phyloP scores from a whole-genome alignment of 2,329 filamentous ascomycete genomes.

The Endocalyx cinctus region DNA sequence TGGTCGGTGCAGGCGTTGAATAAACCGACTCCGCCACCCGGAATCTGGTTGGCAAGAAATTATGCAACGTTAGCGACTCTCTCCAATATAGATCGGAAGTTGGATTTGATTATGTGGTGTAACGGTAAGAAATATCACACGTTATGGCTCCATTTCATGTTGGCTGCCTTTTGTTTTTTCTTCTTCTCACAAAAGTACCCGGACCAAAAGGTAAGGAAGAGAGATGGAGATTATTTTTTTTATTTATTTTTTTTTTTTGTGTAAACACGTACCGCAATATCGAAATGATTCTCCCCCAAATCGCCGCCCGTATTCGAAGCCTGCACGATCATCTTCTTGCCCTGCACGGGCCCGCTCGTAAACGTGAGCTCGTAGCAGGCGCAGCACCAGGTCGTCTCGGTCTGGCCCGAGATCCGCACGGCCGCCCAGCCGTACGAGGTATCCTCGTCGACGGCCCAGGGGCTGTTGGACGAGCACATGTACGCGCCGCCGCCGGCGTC shows the following conservation, averaged over 20 bases:
- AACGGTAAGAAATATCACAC: too few species aligned
- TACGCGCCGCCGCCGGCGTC: conserved; percentile 50
- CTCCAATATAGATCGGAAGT: too few species aligned
- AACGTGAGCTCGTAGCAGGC: conserved; percentile 58
- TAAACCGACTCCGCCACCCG: conserved; percentile 49
- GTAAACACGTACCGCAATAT: conserved; percentile 36
- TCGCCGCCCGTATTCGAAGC: conserved; percentile 56
- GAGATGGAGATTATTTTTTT: too few species aligned
- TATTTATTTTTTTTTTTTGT: too few species aligned
- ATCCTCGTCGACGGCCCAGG: conserved; percentile 55
- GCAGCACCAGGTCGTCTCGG: conserved; percentile 62
- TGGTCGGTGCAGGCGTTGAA: conserved; percentile 45
- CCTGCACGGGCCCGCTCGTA: conserved; percentile 45
- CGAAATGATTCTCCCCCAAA: conserved; percentile 50
- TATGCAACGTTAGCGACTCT: too few species aligned
- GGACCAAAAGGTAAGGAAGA: too few species aligned
- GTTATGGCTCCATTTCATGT: too few species aligned
- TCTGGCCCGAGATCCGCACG: conserved; percentile 49
- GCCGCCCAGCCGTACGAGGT: conserved; percentile 63
- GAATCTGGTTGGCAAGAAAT: conserved; percentile 28
- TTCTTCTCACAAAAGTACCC: too few species aligned
- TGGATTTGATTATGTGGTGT: too few species aligned
- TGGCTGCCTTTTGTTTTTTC: too few species aligned
- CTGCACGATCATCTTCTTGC: conserved; percentile 58
- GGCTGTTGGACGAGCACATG: conserved; percentile 58